Evolutionary conservation across 805 yeast species (phyloP).

Genomic region (Lipomyces mesembrius): DNA sequence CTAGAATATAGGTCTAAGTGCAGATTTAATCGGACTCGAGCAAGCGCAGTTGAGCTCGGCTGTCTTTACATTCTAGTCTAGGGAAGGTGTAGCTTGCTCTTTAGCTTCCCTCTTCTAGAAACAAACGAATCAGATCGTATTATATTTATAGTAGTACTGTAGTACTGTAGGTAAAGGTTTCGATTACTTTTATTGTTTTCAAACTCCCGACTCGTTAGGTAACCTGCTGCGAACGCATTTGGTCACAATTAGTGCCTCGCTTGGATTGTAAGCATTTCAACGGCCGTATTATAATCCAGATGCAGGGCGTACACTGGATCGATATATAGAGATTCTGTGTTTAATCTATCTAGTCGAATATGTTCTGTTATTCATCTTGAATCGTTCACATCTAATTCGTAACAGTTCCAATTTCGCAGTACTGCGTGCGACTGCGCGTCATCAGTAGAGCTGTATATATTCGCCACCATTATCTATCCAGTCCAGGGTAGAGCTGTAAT

Average conservation of each 20-base stretch:
- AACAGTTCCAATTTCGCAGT: not conserved
- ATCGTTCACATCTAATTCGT: constrained; percentile 1
- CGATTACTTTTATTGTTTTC: not conserved
- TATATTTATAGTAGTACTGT: not conserved
- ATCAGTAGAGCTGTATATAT: constrained; percentile 1
- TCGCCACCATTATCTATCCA: not conserved
- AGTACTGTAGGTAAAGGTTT: constrained; percentile 2
- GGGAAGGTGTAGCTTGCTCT: not conserved
- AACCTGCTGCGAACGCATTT: not conserved
- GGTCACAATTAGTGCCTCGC: not conserved
- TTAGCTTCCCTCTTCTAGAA: not conserved
- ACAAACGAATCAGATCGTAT: not conserved
- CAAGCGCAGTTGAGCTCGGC: not conserved
- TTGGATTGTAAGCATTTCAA: not conserved
- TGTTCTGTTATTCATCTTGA: not conserved
- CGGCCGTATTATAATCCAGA: not conserved
- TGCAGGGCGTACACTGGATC: not conserved
- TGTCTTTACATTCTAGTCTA: not conserved
- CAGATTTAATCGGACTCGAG: not conserved
- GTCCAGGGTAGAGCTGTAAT: constrained; percentile 3
- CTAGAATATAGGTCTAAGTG: not conserved
- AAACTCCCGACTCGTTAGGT: not conserved
- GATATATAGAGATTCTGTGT: not conserved
- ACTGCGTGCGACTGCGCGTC: not conserved
- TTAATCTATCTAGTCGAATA: not conserved